Conservation (phyloP, 306 rosid genomes). For the Quercus gilva region DNA sequence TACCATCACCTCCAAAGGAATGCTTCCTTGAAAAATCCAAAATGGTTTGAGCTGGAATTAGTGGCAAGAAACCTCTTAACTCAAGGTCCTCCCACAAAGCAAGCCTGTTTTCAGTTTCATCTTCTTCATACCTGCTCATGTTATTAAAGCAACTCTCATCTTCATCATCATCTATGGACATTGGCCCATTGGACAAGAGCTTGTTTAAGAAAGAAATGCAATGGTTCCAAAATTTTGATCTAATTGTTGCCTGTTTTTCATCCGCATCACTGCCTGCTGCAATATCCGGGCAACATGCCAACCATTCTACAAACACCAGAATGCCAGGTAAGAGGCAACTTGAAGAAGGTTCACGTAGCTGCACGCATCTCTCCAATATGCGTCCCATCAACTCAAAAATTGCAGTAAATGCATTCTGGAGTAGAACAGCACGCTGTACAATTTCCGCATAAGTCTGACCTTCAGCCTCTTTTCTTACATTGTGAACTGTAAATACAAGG, state of each 20-base stretch:
- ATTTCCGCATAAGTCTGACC: constrained; percentile 92
- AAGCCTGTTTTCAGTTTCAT: constrained; percentile 80
- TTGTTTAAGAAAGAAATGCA: constrained; percentile 71
- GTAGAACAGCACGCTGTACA: constrained; percentile 80
- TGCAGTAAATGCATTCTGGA: constrained; percentile 84
- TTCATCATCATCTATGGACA: constrained; percentile 58
- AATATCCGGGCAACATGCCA: constrained; percentile 78
- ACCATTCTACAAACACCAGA: constrained; percentile 88
- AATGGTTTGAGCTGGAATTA: constrained; percentile 85
- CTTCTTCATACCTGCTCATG: constrained; percentile 87
- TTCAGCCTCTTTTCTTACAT: constrained; percentile 76
- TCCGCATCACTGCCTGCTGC: constrained; percentile 63
- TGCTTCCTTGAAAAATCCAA: constrained; percentile 89
- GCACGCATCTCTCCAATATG: constrained; percentile 68
- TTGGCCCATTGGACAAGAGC: constrained; percentile 53
- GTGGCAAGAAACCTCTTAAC: constrained; percentile 88
- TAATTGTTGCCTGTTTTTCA: constrained; percentile 56
- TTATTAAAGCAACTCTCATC: constrained; percentile 83
- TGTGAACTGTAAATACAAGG: constrained; percentile 72
- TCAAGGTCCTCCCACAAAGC: constrained; percentile 97
- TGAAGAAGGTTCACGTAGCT: constrained; percentile 64
- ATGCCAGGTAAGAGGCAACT: constrained; percentile 84
- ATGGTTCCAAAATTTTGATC: constrained; percentile 78
- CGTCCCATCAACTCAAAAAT: constrained; percentile 77
- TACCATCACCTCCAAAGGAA: constrained; percentile 66